Evolutionary conservation across 345 rosid genomes (phyloP), one percentile per base, ranked within the genome.

Genomic region (Balakata baccata): DNA sequence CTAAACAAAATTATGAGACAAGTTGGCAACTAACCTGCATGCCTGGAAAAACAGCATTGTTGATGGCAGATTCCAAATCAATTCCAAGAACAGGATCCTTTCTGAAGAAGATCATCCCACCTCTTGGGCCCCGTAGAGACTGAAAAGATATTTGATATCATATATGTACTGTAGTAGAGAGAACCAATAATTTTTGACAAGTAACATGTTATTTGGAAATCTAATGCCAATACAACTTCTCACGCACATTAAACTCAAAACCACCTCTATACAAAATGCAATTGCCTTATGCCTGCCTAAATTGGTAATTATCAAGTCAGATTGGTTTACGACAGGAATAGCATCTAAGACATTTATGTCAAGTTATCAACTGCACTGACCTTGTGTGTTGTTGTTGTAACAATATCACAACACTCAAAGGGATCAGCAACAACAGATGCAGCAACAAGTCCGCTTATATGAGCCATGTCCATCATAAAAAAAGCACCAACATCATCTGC

Each of bases 391-490:
- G 97, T 94, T 6, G 97, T 92, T 50, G 98, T 92, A 69, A 94
- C 98, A 70, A 94, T 80, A 83, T 94, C 98, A 79, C 98, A 90
- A 75, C 84, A 88, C 77, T 86, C 89, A 69, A 92, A 94, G 70
- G 94, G 98, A 79, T 94, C 88, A 69, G 87, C 92, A 75, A 89
- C 84, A 64, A 92, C 97, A 79, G 98, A 88, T 71, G 97, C 96
- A 79, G 97, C 95, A 80, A 90, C 97, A 79, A 94, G 97, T 56
- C 98, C 98, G 61, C 98, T 90, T 60, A 90, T 87, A 71, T 94
- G 97, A 84, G 98, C 98, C 98, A 94, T 94, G 83, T 94, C 98
- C 97, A 92, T 90, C 98, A 92, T 94, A 52, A 94, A 97, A 74
- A 92, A 94, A 66, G 97, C 95, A 76, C 96, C 96, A 65, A 92